phyloP scores from a whole-genome alignment of 257 asterid genomes.

The Jaltomata sinuosa region DNA sequence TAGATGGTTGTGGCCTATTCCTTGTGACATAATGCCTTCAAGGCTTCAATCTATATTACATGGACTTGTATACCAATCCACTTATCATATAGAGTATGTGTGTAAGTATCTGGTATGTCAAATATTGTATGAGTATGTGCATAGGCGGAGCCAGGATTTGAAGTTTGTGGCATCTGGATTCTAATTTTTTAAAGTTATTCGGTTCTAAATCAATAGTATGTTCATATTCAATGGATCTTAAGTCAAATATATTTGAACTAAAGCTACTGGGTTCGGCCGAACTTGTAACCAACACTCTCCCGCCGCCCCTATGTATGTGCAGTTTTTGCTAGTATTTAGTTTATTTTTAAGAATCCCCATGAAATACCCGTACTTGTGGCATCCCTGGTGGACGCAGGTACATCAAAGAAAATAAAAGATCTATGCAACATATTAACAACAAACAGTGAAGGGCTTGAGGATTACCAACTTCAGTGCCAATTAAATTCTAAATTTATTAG shows the following conservation, averaged over 20 bases:
- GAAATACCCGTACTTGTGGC: not conserved
- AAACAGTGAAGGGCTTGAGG: not conserved
- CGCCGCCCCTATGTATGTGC: too few species aligned
- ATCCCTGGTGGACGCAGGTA: not conserved
- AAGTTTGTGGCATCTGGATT: too few species aligned
- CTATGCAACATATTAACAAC: not conserved
- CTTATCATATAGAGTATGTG: not conserved
- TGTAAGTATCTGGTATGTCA: not conserved
- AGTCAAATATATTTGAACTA: too few species aligned
- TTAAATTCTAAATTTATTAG: not conserved
- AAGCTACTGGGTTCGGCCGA: too few species aligned
- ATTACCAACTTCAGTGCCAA: not conserved
- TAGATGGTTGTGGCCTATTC: not conserved
- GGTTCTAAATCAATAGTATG: too few species aligned
- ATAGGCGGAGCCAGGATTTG: too few species aligned
- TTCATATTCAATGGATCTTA: too few species aligned
- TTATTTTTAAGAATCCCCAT: not conserved
- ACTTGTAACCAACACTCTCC: too few species aligned
- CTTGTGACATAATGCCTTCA: not conserved
- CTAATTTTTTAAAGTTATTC: too few species aligned
- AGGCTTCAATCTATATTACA: not conserved
- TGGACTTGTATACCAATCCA: not conserved
- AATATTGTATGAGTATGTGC: too few species aligned
- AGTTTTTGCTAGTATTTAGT: not conserved
- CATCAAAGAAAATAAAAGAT: not conserved